Evolutionary conservation across 2,329 filamentous ascomycete species (phyloP), one percentile per base, ranked within the genome.

Genomic region (Microcera coccophila): DNA sequence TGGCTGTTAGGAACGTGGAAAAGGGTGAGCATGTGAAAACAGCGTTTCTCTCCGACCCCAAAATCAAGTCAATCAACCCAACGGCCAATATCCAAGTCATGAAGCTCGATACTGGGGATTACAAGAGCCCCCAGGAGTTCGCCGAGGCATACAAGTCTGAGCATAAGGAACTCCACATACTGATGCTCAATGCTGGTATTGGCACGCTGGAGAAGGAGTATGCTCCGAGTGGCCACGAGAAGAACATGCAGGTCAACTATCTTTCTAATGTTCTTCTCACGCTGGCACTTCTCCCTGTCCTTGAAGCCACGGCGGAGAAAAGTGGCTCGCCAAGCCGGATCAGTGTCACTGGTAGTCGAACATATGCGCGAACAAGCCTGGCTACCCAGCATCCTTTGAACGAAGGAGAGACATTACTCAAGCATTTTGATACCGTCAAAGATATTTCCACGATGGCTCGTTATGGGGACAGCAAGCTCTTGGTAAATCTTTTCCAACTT

Each of bases 1-100:
- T 75, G 19, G 71, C 57, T 3, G 68, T 71, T 1, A 62, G 71
- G 4, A 60, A 62, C 19, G 18, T 53, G 1, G 21, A 47, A 2
- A 64, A 61, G 32, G 62, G 62, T 1, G 53, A 66, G 16, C 12
- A 50, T 5, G 46, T 65, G 38, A 34, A 49, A 5, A 15, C 34
- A 1, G 3, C 12, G 1, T 37, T 60, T 4, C n/a, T 47, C 1
- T 24, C 39, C 8, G 38, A 55, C 2, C 36, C 35, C 2, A 41
- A 33, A 2, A 32, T 58, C 18, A 40, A 49, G n/a, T 4, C 43
- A 14, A 36, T 41, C 9, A 44, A 47, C 36, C 41, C 45, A 11
- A 33, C 47, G 22, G 45, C 50, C 16, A 38, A 32, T 7, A 41
- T 54, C 14, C 18, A 44, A 8, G 48, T 54, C 8, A 38, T 51